These are phyloP conservation scores for Sporormia fimetaria DNA, from an alignment of 495 filamentous ascomycete species.

Conservation along the genomic window DNA sequence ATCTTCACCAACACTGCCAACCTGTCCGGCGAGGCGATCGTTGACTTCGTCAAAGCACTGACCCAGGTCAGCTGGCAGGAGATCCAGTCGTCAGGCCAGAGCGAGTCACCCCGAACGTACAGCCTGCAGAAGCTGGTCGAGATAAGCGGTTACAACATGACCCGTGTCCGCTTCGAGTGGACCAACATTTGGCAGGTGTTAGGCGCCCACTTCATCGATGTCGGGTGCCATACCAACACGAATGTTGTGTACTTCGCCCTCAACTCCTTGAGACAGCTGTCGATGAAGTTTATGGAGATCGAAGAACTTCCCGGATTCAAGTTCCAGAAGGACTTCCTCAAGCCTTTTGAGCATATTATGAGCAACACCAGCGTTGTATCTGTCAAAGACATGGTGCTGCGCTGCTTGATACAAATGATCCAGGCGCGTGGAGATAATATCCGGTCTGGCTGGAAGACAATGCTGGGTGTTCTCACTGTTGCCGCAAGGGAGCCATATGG, in stretches of 20 bases:
- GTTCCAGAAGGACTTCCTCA: constrained; percentile 98
- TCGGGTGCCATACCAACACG: constrained; percentile 91
- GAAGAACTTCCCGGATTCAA: constrained; percentile 97
- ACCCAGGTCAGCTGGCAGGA: constrained; percentile 98
- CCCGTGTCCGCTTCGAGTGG: constrained; percentile 94
- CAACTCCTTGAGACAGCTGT: constrained; percentile 86
- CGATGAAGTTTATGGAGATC: constrained; percentile 97
- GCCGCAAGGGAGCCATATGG: constrained; percentile 83
- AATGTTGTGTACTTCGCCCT: constrained; percentile 93
- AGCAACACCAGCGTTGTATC: constrained; percentile 76
- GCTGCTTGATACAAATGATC: constrained; percentile 98
- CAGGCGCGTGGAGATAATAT: constrained; percentile 94
- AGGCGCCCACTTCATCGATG: constrained; percentile 93
- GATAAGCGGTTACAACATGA: constrained; percentile 99
- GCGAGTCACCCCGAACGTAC: constrained; percentile 87
- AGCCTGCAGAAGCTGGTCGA: constrained; percentile 96
- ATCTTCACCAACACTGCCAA: constrained; percentile 96
- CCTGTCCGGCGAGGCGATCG: constrained; percentile 86
- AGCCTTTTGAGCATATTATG: constrained; percentile 96
- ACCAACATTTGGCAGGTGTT: constrained; percentile 92
- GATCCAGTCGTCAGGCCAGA: constrained; percentile 91
- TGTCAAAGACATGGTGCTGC: constrained; percentile 95
- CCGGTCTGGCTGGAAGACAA: constrained; percentile 93
- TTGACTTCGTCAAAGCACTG: constrained; percentile 88
- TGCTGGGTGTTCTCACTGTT: constrained; percentile 98